Percentiles rank a stretch among this genome's conserved stretches.
Conservation (phyloP, 192 early-diverging fungal genomes). For the Linnemannia elongata region DNA sequence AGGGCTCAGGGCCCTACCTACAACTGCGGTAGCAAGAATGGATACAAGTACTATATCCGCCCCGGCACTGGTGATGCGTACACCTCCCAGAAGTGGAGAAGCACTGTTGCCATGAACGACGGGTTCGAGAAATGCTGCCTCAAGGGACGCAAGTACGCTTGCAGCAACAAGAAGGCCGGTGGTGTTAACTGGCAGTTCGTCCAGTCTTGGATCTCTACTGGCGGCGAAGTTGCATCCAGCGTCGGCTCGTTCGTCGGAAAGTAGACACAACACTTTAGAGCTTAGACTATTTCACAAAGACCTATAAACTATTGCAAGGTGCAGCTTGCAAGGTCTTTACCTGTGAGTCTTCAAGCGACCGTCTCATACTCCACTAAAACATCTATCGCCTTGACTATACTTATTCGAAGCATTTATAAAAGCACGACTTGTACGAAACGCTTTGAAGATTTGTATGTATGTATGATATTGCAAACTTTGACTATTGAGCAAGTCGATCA, state of each 20-base stretch:
- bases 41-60: slow-evolving; percentile 24
- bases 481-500: no score
- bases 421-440: no score
- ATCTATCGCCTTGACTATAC: not conserved
- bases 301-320: slow-evolving; percentile 15
- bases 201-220: slow-evolving; percentile 28
- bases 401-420: no score
- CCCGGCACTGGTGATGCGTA: slow-evolving; percentile 30
- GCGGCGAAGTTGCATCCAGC: slow-evolving; percentile 7
- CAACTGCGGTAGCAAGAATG: slow-evolving; percentile 15
- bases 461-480: no score
- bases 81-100: slow-evolving; percentile 30
- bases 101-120: slow-evolving; percentile 28
- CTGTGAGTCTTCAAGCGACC: not conserved
- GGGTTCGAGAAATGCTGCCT: slow-evolving; percentile 25
- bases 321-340: slow-evolving; percentile 11
- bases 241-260: not conserved
- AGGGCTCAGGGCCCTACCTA: slow-evolving; percentile 26
- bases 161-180: slow-evolving; percentile 29
- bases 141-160: slow-evolving; percentile 28
- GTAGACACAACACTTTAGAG: slow-evolving; percentile 15
- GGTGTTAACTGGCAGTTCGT: slow-evolving; percentile 22
- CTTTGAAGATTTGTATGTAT: no score
- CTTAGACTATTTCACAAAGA: not conserved
- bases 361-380: not conserved